These are phyloP conservation scores for Agaricus subrufescens DNA, from an alignment of 768 basidiomycete genomes.

Conservation along the genomic window DNA sequence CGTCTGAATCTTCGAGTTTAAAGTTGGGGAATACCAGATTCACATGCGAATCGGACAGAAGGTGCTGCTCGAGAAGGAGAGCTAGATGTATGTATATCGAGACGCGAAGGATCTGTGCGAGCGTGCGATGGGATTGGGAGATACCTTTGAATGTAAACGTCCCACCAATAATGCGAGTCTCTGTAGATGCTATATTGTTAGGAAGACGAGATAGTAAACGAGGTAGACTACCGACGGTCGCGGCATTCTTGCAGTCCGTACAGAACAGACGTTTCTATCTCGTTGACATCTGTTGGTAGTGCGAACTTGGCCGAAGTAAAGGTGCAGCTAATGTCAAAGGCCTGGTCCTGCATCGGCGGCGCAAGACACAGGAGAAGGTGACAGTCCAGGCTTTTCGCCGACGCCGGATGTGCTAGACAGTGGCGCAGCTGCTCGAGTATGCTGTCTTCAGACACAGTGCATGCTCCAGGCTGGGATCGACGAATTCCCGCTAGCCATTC, in stretches of 20 bases:
- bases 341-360: constrained; percentile 31
- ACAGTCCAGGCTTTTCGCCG: constrained; percentile 19
- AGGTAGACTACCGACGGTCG: constrained; percentile 6
- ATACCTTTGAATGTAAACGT: constrained; percentile 53
- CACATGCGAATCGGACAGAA: constrained; percentile 49
- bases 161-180: constrained; percentile 47
- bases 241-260: constrained; percentile 48
- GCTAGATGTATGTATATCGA: constrained; percentile 52
- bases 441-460: constrained; percentile 15
- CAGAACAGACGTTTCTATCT: constrained; percentile 30
- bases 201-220: neutral
- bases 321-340: constrained; percentile 36
- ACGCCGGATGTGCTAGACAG: too few relatives aligned
- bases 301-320: constrained; percentile 38
- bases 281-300: constrained; percentile 28
- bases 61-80: constrained; percentile 55
- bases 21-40: constrained; percentile 36
- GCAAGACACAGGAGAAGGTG: constrained; percentile 52
- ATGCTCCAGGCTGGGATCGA: constrained; percentile 16
- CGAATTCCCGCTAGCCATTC: constrained; percentile 45
- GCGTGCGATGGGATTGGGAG: constrained; percentile 31
- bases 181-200: neutral
- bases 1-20: constrained; percentile 11
- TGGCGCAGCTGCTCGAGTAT: constrained; percentile 17
- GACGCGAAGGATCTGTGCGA: constrained; percentile 47